Evolutionary conservation across 345 rosid genomes (phyloP), one percentile per base, ranked within the genome.

Genomic region (Cardamine occulta): DNA sequence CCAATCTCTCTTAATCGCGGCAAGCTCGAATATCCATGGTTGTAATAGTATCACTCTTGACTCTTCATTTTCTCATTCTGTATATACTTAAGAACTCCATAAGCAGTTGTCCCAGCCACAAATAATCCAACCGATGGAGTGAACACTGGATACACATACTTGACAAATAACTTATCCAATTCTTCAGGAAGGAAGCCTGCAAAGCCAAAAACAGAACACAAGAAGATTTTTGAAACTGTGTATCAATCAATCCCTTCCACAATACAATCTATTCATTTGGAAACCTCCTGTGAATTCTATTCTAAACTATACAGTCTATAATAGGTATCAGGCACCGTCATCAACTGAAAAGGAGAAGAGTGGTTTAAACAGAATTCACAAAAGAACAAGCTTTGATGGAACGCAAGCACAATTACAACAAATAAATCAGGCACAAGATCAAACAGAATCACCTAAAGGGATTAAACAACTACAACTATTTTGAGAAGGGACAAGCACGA

Each of bases 151-250:
- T 91, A 94, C 40, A 90, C 81, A 80, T 87, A 90, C 89, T 90
- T 94, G 70, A 90, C 95, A 53, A 88, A 86, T 77, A 89, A 77
- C 57, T 79, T 87, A 74, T 94, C 97, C 88, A 90, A 82, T 55
- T 89, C 89, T 57, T 91, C 97, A 1, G 96, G 97, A 24, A 94
- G 84, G 80, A 94, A 87, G 2, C 96, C 96, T 91, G 88, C 76
- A 72, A 3, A 79, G 5, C 34, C n/a, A 3, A 61, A 71, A 65
- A 68, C 47, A 19, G 60, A 14, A 51, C 26, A 49, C 32, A 66
- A 7, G 6, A 8, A 66, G 29, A 4, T 39, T 60, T 39, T 14
- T 19, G 11, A 6, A 35, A 34, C 11, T 29, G 39, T 35, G 11
- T 56, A 56, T 29, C 7, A 2, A 54, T 26, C 7, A 31, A 6